phyloP scores from a whole-genome alignment of 805 yeast genomes.

The Candida insectalens region DNA sequence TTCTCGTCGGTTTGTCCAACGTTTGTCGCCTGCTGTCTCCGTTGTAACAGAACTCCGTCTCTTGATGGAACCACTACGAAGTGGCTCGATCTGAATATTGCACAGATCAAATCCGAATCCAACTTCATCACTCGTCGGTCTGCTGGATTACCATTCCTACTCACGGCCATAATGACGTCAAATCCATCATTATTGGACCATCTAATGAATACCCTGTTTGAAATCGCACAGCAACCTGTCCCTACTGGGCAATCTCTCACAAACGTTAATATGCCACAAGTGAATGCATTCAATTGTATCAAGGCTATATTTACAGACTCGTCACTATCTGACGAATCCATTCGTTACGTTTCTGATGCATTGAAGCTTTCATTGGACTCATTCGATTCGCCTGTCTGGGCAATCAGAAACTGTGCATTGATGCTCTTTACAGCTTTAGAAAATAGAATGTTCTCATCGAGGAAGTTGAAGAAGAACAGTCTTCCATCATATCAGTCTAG shows the following conservation, averaged over 20 bases:
- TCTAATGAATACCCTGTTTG: constrained; percentile 43
- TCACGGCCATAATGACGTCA: constrained; percentile 65
- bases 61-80: constrained; percentile 28
- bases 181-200: constrained; percentile 30
- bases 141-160: constrained; percentile 80
- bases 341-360: constrained; percentile 44
- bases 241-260: constrained; percentile 28
- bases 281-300: constrained; percentile 85
- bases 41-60: constrained; percentile 33
- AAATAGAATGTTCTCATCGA: constrained; percentile 66
- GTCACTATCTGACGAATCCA: constrained; percentile 42
- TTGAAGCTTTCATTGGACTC: constrained; percentile 50
- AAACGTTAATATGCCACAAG: constrained; percentile 76
- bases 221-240: constrained; percentile 45
- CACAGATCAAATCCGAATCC: constrained; percentile 32
- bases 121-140: constrained; percentile 82
- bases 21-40: constrained; percentile 52
- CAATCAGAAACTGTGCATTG: constrained; percentile 83
- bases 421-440: constrained; percentile 87
- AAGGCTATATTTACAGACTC: constrained; percentile 68
- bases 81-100: constrained; percentile 56
- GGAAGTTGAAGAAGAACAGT: constrained; percentile 24
- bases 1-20: constrained; percentile 83
- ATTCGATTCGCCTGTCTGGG: constrained; percentile 68
- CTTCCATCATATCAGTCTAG: constrained; percentile 31